Evolutionary conservation across 2,329 filamentous ascomycete genomes (phyloP).

Genomic region (Aspergillus sp.): DNA sequence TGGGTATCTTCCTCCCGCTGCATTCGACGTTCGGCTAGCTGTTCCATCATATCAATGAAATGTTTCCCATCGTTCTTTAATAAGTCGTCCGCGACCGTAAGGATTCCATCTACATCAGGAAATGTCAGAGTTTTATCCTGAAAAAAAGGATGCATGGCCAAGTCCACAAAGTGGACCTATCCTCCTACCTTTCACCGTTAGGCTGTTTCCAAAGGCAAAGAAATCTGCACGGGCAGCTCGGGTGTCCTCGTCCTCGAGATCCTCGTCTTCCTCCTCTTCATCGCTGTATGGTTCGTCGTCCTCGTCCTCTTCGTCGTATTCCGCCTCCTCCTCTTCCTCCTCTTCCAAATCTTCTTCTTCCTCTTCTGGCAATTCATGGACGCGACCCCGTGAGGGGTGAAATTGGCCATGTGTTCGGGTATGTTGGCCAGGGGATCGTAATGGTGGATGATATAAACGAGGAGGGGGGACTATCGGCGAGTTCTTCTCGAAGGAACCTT

Average conservation of each 20-base stretch:
- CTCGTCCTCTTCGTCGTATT: slow-evolving; percentile 62
- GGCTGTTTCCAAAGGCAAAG: slow-evolving; percentile 94
- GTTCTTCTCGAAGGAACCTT: slow-evolving; percentile 54
- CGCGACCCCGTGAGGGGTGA: slow-evolving; percentile 67
- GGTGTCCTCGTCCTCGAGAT: slow-evolving; percentile 57
- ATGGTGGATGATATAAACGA: slow-evolving; percentile 53
- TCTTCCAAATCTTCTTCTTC: slow-evolving; percentile 44
- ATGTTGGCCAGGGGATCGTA: slow-evolving; percentile 51
- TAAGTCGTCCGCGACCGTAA: slow-evolving; percentile 96
- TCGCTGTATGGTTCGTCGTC: slow-evolving; percentile 63
- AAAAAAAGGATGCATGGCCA: slow-evolving; percentile 33
- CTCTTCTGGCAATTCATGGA: slow-evolving; percentile 54
- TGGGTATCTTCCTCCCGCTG: slow-evolving; percentile 87
- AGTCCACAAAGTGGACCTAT: slow-evolving; percentile 7
- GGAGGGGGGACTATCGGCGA: slow-evolving; percentile 63
- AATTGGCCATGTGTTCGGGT: slow-evolving; percentile 50
- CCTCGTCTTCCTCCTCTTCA: slow-evolving; percentile 58
- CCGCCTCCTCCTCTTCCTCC: slow-evolving; percentile 34
- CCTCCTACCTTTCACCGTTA: slow-evolving; percentile 74
- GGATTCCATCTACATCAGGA: slow-evolving; percentile 65
- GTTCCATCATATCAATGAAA: slow-evolving; percentile 99
- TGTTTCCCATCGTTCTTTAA: slow-evolving; percentile 98
- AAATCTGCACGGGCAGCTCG: slow-evolving; percentile 67
- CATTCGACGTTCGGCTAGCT: slow-evolving; percentile 94
- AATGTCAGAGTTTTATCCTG: too few relatives aligned